phyloP scores from a whole-genome alignment of 441 rosid species.

The Aleurites moluccanus region DNA sequence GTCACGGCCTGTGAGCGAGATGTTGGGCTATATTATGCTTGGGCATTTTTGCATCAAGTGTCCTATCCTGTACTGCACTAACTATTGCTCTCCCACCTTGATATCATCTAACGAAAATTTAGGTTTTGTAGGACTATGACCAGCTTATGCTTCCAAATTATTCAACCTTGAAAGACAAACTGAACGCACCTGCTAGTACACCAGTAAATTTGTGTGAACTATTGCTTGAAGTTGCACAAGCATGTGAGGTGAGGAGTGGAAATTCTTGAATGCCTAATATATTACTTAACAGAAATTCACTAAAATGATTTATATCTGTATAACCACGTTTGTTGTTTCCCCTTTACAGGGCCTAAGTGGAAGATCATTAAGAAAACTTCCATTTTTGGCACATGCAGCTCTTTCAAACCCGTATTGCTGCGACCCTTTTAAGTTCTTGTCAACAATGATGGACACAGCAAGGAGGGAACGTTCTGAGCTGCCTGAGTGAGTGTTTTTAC shows the following conservation, averaged over 20 bases:
- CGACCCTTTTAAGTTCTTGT: constrained; percentile 64
- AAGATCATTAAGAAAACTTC: constrained; percentile 85
- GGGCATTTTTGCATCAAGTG: background rate
- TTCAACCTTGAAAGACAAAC: constrained; percentile 58
- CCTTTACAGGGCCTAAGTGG: constrained; percentile 81
- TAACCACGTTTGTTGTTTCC: constrained; percentile 4
- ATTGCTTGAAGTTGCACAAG: constrained; percentile 76
- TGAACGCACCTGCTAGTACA: constrained; percentile 35
- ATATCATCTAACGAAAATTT: constrained; percentile 7
- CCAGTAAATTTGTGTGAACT: constrained; percentile 40
- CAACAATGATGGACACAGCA: constrained; percentile 68
- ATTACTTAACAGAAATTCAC: background rate
- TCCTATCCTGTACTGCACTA: background rate
- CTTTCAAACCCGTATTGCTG: constrained; percentile 57
- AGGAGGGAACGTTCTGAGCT: constrained; percentile 63
- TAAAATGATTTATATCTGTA: background rate
- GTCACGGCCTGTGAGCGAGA: background rate
- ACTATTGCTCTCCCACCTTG: background rate
- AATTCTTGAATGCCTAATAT: background rate
- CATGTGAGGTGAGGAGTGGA: constrained; percentile 68
- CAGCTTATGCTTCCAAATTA: constrained; percentile 54
- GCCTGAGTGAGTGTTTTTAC: constrained; percentile 24
- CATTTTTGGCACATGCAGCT: constrained; percentile 81
- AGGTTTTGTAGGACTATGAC: constrained; percentile 54
- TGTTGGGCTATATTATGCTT: no score